Base-by-base conservation (phyloP, 768 basidiomycete species). In the Termitomyces sp. region DNA sequence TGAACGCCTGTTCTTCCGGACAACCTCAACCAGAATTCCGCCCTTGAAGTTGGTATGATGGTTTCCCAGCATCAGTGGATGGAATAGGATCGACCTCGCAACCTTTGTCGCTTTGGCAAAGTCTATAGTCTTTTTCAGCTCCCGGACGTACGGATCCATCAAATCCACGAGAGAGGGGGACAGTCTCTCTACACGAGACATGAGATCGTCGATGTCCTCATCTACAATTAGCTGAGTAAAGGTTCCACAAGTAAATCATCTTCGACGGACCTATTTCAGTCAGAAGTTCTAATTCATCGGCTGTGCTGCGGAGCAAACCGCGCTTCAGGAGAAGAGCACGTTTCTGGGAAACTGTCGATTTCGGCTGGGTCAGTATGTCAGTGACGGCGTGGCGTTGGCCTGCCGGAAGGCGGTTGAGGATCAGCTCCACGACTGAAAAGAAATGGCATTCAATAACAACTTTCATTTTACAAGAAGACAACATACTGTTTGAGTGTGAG, bases 11-110 rank as follows among this genome's bases (percentile, higher is more conserved):
- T 76, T 82, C 52, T 80, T 82, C 57, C 83, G 77, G 11, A 86
- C 84, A 1, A 92, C 83, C 63, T 92, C 90, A 50, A 94, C 77
- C 47, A 90, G 75, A 33, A 93, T 75, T 0, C 92, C 92, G 49
- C 86, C 81, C 38, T 82, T 83, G 74, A 91, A 90, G 63, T 86
- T 77, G 1, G 74, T 68, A 59, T 82, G 82, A 60, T 87, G 86
- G 55, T 74, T 78, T 13, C 83, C 83, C 26, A 90, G 74, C 85
- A 92, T 88, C 28, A 92, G 72, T 3, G 90, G 92, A 58, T 80
- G 82, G 71, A 94, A 84, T 43, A 76, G 74, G 50, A 93, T 80
- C 0, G 79, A 76, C n/a, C 83, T 74, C 2, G 75, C 71, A 20
- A 91, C 85, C 0, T 90, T 89, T 0, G 87, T 80, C 4, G 81